phyloP scores from a whole-genome alignment of 2,329 filamentous ascomycete genomes.

The Sarocladium kiliense region DNA sequence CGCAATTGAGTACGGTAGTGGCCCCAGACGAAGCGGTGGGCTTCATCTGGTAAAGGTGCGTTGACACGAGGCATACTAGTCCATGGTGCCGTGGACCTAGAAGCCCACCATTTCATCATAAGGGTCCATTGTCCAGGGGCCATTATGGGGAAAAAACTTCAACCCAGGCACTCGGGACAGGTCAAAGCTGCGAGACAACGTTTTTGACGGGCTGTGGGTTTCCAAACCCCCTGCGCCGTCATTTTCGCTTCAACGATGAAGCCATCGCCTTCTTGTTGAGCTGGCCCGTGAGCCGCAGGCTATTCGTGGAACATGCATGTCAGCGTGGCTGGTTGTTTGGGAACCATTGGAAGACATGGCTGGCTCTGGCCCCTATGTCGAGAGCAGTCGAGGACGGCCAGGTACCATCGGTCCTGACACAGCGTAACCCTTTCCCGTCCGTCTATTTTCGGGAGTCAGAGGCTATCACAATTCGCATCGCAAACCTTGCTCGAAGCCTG shows the following conservation, averaged over 20 bases:
- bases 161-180: constrained; percentile 1
- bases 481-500: too few species aligned
- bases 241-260: background rate
- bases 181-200: background rate
- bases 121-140: constrained; percentile 4
- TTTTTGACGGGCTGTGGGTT: too few species aligned
- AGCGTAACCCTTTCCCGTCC: too few species aligned
- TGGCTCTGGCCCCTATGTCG: too few species aligned
- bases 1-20: background rate
- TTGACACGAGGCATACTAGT: background rate
- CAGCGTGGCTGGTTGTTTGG: background rate
- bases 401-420: too few species aligned
- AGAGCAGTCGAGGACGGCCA: too few species aligned
- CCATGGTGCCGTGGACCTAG: background rate
- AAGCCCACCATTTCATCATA: constrained; percentile 8
- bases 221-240: background rate
- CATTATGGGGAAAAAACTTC: background rate
- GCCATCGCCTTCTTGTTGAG: too few species aligned
- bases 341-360: background rate
- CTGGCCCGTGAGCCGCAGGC: background rate
- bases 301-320: background rate
- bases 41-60: background rate
- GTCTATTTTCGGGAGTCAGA: too few species aligned
- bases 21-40: background rate
- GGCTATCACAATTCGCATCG: too few species aligned